Conservation (phyloP, 495 filamentous ascomycete genomes). For the Emericellopsis terricola region DNA sequence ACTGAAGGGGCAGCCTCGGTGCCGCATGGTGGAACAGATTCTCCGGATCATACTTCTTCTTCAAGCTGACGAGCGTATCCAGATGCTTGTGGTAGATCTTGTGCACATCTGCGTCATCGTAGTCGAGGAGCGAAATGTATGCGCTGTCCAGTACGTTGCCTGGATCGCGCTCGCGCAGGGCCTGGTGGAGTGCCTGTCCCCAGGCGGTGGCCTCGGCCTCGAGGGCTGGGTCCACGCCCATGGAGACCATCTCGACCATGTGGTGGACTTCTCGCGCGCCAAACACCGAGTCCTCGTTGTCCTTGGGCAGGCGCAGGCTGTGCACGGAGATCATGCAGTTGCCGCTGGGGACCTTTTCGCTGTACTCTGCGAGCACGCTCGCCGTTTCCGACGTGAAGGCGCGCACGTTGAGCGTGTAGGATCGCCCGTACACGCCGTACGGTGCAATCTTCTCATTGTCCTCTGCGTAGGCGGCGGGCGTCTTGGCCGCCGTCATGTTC, state of each 20-base stretch:
- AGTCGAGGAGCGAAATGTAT: conserved; percentile 13
- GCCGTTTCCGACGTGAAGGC: conserved; percentile 9
- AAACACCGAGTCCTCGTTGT: conserved; percentile 12
- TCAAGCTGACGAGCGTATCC: conserved; percentile 10
- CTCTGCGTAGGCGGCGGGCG: conserved; percentile 4
- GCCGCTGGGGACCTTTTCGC: conserved; percentile 10
- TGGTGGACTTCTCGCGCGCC: conserved; percentile 16
- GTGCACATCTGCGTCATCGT: conserved; percentile 3
- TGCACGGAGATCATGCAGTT: conserved; percentile 15
- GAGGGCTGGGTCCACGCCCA: conserved; percentile 1
- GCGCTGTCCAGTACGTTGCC: conserved; percentile 11
- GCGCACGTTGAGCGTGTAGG: conserved; percentile 9
- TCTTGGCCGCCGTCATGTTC: conserved; percentile 9
- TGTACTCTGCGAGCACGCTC: conserved; percentile 7
- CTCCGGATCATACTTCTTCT: conserved; percentile 13
- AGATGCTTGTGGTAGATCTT: conserved; percentile 10
- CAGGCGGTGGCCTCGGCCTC: conserved; percentile 2
- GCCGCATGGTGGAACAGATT: conserved; percentile 15
- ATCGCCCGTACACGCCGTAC: conserved; percentile 7
- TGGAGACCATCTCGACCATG: conserved; percentile 17
- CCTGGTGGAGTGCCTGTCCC: conserved; percentile 11
- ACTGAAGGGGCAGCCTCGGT: too few relatives aligned
- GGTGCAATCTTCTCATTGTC: conserved; percentile 7
- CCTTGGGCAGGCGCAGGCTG: conserved; percentile 11
- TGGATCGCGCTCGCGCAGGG: conserved; percentile 6